Evolutionary conservation across 441 rosid genomes (phyloP), one percentile per base, ranked within the genome.

Genomic region (Brassica hybrid): DNA sequence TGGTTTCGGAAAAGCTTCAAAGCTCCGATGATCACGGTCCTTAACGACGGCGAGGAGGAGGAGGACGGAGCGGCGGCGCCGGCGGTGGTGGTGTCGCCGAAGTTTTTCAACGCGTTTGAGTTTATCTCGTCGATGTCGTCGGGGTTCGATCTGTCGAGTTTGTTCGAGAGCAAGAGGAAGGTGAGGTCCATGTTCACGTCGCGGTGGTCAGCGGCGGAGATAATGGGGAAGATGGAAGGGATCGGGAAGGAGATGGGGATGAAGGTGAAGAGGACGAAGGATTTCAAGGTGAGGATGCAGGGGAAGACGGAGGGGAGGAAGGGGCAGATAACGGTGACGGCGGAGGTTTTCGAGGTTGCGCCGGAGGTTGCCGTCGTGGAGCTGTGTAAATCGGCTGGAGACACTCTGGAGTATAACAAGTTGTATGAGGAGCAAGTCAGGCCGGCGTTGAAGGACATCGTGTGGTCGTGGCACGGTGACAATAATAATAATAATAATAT

Each of bases 401-500:
- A 94, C 48, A 89, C 94, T 18, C 76, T 92, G 81, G 98, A 94
- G 67, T 94, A 90, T 65, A 82, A 79, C 0, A 87, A 82, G 81
- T 88, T 94, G 50, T 92, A 90, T 4, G 89, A 90, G 18, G 98
- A 92, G 32, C 85, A 90, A 27, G 94, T 88, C 4, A 61, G 96
- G 84, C 97, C 98, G 27, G 94, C 94, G 0, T 76, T 94, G 70
- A 89, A 86, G 71, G 98, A 94, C 63, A 88, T 94, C 13, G 96
- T 94, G 3, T 94, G 98, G 97, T 83, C 91, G 5, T 94, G 98
- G 98, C 98, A 92, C 61, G 98, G 98, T 1, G 97, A 94, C 61
- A 60, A 7, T 56, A 68, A n/a, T n/a, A n/a, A 81, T 48, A 63
- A 78, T 52, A 64, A 76, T 25, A 38, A 8, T 77, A 60, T 74